These are phyloP conservation scores for Dendrobium chrysotoxum DNA, from an alignment of 106 monocot species.

Conservation along the genomic window DNA sequence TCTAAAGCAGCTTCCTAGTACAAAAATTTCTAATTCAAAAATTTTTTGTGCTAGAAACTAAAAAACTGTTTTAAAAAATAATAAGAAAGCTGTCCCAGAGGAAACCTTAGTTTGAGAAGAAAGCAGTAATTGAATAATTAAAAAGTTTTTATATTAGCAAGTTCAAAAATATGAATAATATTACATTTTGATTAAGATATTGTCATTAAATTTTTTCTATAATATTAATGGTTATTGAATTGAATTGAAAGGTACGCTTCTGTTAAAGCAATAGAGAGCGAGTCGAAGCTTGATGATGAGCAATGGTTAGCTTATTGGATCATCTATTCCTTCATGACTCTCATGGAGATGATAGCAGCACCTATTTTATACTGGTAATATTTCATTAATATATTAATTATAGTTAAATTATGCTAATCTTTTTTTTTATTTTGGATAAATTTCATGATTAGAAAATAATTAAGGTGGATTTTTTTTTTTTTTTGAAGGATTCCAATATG, in stretches of 20 bases:
- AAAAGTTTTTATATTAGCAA: too few relatives aligned
- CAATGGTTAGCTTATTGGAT: constrained; percentile 98
- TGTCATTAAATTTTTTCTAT: background rate
- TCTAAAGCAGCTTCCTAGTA: too few relatives aligned
- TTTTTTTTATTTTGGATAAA: too few relatives aligned
- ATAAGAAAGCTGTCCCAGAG: too few relatives aligned
- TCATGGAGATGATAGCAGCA: constrained; percentile 77
- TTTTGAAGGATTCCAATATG: constrained; percentile 70
- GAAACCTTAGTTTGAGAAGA: too few relatives aligned
- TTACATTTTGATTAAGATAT: too few relatives aligned
- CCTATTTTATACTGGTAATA: constrained; percentile 69
- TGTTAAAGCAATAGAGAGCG: constrained; percentile 79
- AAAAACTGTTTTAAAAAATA: too few relatives aligned
- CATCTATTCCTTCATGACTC: constrained; percentile 79
- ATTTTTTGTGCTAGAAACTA: too few relatives aligned
- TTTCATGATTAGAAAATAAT: background rate
- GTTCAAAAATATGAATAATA: background rate
- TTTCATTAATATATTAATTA: background rate
- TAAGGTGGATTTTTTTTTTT: background rate
- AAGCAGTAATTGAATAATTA: too few relatives aligned
- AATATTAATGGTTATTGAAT: background rate
- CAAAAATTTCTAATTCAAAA: too few relatives aligned
- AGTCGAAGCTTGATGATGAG: constrained; percentile 72
- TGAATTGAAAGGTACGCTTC: constrained; percentile 62
- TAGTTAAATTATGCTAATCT: too few relatives aligned